Percentiles rank a stretch among this genome's conserved stretches.
phyloP scores from a whole-genome alignment of 768 basidiomycete species.

The Trametes maxima region DNA sequence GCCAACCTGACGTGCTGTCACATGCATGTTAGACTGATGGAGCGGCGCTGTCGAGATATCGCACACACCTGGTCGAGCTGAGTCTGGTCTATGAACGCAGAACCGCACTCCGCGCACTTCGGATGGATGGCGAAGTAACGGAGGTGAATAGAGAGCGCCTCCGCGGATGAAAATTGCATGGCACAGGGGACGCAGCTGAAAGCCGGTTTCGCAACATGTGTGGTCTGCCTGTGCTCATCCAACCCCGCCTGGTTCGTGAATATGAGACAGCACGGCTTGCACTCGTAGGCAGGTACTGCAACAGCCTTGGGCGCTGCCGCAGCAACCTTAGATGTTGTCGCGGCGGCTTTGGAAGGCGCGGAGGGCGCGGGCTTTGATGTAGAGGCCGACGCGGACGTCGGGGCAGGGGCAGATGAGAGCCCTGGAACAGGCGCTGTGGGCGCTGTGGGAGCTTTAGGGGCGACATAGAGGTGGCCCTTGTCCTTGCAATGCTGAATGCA shows the following conservation, averaged over 20 bases:
- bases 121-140: constrained; percentile 12
- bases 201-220: not conserved
- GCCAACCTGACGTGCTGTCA: not conserved
- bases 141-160: constrained; percentile 14
- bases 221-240: not conserved
- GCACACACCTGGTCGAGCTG: constrained; percentile 12
- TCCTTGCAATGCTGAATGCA: constrained; percentile 15
- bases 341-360: not conserved
- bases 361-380: not conserved
- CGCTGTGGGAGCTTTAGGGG: not conserved
- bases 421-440: not conserved
- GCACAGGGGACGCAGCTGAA: constrained; percentile 16
- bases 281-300: not conserved
- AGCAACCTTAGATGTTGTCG: no score
- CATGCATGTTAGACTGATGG: not conserved
- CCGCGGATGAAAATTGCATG: constrained; percentile 16
- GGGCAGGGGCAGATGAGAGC: not conserved
- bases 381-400: not conserved
- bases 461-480: constrained; percentile 6
- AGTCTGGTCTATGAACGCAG: constrained; percentile 13
- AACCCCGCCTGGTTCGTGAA: not conserved
- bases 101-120: constrained; percentile 13
- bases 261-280: not conserved
- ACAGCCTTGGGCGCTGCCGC: not conserved
- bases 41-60: not conserved